A percentile compares a stretch with the other conserved stretches of the same genome.
These are phyloP conservation scores for Auriscalpium microsporum DNA, from an alignment of 768 basidiomycete species.

Conservation along the genomic window DNA sequence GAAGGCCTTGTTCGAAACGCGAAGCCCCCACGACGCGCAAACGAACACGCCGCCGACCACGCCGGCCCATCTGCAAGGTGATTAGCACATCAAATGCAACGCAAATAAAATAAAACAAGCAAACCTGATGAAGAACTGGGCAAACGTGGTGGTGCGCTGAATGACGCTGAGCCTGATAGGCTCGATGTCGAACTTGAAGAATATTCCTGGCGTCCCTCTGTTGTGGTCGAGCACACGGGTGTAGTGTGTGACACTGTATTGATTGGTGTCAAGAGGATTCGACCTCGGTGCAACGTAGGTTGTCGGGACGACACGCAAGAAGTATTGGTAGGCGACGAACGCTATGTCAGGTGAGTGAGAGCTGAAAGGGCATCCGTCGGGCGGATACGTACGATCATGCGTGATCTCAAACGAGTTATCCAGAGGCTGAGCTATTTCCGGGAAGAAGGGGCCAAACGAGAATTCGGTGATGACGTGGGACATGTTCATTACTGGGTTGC, in stretches of 20 bases:
- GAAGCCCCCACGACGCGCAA: slow-evolving; percentile 49
- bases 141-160: slow-evolving; percentile 78
- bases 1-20: slow-evolving; percentile 37
- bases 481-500: slow-evolving; percentile 77
- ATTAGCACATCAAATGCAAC: background rate
- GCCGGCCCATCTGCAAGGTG: slow-evolving; percentile 54
- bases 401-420: slow-evolving; percentile 82
- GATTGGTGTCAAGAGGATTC: slow-evolving; percentile 59
- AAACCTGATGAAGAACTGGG: slow-evolving; percentile 72
- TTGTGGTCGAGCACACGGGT: slow-evolving; percentile 66
- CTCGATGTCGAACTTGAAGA: slow-evolving; percentile 97
- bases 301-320: slow-evolving; percentile 91
- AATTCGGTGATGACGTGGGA: slow-evolving; percentile 96
- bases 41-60: slow-evolving; percentile 90
- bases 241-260: slow-evolving; percentile 95
- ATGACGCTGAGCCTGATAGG: slow-evolving; percentile 78
- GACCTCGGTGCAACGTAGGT: slow-evolving; percentile 77
- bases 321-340: slow-evolving; percentile 91
- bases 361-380: background rate
- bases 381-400: slow-evolving; percentile 45
- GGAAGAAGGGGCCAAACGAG: slow-evolving; percentile 94
- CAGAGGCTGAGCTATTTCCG: slow-evolving; percentile 89
- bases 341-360: slow-evolving; percentile 32
- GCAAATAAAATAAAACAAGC: background rate
- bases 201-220: slow-evolving; percentile 83